Evolutionary conservation across 192 early-diverging fungal genomes (phyloP).

Genomic region (Coemansia sp.): DNA sequence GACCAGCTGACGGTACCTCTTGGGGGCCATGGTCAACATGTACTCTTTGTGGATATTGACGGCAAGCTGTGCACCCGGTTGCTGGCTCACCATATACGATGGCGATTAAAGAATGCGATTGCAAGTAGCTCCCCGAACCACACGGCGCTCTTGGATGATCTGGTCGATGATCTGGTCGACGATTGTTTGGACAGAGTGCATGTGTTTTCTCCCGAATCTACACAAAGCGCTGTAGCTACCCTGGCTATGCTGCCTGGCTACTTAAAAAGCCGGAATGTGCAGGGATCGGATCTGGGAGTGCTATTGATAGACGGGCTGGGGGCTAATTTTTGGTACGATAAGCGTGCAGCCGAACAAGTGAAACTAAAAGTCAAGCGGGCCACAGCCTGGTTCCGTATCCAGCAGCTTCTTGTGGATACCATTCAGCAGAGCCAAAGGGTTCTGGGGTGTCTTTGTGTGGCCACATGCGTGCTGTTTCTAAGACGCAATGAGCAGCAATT

Average conservation of each 20-base stretch:
- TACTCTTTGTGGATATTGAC: constrained; percentile 25
- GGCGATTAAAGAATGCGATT: too few relatives aligned
- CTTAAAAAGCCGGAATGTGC: background rate
- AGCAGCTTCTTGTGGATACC: constrained; percentile 38
- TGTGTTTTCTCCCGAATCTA: constrained; percentile 25
- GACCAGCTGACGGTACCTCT: background rate
- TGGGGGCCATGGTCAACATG: constrained; percentile 8
- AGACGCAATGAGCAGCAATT: background rate
- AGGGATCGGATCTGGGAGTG: background rate
- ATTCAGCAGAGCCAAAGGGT: constrained; percentile 11
- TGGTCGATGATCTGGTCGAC: too few relatives aligned
- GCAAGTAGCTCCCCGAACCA: too few relatives aligned
- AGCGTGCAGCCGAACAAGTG: constrained; percentile 12
- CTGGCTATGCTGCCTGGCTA: constrained; percentile 30
- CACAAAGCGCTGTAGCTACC: constrained; percentile 23
- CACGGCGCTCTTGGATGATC: too few relatives aligned
- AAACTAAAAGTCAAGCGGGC: constrained; percentile 21
- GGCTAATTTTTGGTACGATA: constrained; percentile 24
- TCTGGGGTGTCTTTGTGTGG: constrained; percentile 21
- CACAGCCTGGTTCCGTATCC: constrained; percentile 36
- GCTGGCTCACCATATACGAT: constrained; percentile 9
- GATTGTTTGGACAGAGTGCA: constrained; percentile 19
- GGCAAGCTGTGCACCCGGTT: constrained; percentile 15
- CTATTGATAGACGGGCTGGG: constrained; percentile 28
- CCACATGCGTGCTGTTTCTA: constrained; percentile 22